These are phyloP conservation scores for Penicillium fuscoglaucum DNA, from an alignment of 2,329 filamentous ascomycete genomes.

Conservation along the genomic window DNA sequence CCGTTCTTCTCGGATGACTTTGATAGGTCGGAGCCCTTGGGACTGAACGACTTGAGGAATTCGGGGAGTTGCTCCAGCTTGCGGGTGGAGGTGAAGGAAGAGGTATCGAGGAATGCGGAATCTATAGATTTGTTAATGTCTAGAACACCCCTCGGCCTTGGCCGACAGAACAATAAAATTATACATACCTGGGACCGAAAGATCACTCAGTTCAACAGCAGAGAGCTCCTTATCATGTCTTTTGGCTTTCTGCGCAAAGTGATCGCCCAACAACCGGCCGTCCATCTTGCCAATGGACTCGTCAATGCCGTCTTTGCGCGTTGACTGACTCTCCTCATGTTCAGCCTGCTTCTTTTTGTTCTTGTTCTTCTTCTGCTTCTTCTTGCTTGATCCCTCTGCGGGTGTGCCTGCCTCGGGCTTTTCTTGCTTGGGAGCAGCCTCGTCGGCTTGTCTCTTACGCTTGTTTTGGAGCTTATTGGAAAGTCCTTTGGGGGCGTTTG, in stretches of 20 bases:
- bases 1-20: slow-evolving; percentile 68
- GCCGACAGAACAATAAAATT: neutral
- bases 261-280: slow-evolving; percentile 76
- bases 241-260: slow-evolving; percentile 75
- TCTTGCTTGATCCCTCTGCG: slow-evolving; percentile 35
- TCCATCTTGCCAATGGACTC: slow-evolving; percentile 80
- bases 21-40: slow-evolving; percentile 60
- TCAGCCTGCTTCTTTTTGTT: slow-evolving; percentile 29
- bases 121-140: slow-evolving; percentile 48
- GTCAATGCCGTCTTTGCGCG: slow-evolving; percentile 71
- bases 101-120: slow-evolving; percentile 75
- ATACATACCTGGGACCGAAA: slow-evolving; percentile 70
- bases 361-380: slow-evolving; percentile 33
- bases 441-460: slow-evolving; percentile 42
- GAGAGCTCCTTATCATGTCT: slow-evolving; percentile 80
- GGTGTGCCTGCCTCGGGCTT: slow-evolving; percentile 23
- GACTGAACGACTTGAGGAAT: slow-evolving; percentile 67
- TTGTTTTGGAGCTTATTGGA: slow-evolving; percentile 41
- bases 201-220: slow-evolving; percentile 77
- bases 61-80: slow-evolving; percentile 70
- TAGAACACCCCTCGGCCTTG: neutral
- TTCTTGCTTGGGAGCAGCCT: slow-evolving; percentile 21
- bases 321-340: slow-evolving; percentile 31
- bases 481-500: slow-evolving; percentile 27
- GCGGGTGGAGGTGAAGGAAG: slow-evolving; percentile 67